Evolutionary conservation across 75 land plant species (phyloP).

Genomic region (Cupressus sempervirens): DNA sequence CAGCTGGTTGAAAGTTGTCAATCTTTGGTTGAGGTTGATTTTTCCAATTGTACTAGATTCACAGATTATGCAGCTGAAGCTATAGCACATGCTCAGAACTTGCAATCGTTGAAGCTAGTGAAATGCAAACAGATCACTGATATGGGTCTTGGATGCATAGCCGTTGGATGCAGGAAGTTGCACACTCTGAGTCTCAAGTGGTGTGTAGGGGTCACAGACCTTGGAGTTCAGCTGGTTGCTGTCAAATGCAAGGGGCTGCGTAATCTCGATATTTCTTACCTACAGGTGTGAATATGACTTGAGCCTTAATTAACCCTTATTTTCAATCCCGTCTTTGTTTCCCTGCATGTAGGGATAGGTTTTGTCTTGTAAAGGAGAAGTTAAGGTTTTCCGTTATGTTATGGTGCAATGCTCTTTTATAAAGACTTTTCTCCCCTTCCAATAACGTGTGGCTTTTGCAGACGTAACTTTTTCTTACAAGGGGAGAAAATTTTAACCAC

Average conservation of each 20-base stretch:
- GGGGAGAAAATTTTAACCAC: no score
- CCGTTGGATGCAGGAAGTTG: conserved; percentile 28
- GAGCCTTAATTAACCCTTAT: background rate
- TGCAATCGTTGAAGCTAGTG: conserved; percentile 45
- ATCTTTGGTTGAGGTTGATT: no score
- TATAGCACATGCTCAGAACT: conserved; percentile 6
- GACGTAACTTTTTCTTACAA: no score
- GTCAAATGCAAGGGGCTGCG: conserved; percentile 44
- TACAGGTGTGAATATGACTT: background rate
- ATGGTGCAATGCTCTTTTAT: no score
- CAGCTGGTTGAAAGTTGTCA: no score
- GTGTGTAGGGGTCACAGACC: conserved; percentile 61
- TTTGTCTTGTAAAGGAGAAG: no score
- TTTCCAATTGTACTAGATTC: no score
- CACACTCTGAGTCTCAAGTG: conserved; percentile 49
- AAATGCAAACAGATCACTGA: conserved; percentile 54
- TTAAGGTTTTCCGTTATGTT: no score
- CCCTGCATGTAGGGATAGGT: background rate
- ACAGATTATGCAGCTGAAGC: no score
- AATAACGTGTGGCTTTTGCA: no score
- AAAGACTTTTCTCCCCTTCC: no score
- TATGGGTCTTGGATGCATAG: conserved; percentile 14
- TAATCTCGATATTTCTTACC: conserved; percentile 22
- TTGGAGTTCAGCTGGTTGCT: conserved; percentile 50
- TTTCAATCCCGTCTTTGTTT: background rate